These are phyloP conservation scores for Sambucus nigra DNA, from an alignment of 129 eudicot species.

Conservation along the genomic window DNA sequence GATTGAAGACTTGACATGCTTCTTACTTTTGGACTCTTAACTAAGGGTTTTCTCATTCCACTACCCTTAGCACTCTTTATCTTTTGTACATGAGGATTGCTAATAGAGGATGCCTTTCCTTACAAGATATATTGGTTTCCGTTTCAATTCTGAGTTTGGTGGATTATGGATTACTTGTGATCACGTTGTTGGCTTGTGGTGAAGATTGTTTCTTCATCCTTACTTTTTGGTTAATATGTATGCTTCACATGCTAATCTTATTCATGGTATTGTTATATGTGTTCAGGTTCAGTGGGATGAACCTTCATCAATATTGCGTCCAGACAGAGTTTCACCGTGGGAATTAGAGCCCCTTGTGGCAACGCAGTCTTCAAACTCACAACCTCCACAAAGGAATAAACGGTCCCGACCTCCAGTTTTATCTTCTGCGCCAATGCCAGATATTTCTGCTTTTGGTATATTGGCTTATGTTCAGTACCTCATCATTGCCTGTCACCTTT, in stretches of 20 bases:
- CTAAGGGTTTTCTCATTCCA: too few relatives aligned
- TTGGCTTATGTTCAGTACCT: background rate
- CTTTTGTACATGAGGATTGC: too few relatives aligned
- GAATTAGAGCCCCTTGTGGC: conserved; percentile 88
- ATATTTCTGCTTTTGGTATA: conserved; percentile 53
- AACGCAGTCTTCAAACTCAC: conserved; percentile 47
- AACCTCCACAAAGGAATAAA: conserved; percentile 71
- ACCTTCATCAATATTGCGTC: conserved; percentile 79
- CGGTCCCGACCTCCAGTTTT: conserved; percentile 55
- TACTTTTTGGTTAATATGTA: background rate
- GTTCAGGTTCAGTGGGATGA: conserved; percentile 99
- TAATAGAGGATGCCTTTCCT: too few relatives aligned
- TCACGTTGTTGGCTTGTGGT: background rate
- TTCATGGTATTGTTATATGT: background rate
- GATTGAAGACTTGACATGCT: too few relatives aligned
- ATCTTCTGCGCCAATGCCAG: conserved; percentile 46
- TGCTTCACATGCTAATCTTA: background rate
- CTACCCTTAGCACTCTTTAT: too few relatives aligned
- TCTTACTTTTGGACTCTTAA: too few relatives aligned
- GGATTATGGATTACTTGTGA: background rate
- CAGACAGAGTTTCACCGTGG: conserved; percentile 94
- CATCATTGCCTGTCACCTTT: background rate
- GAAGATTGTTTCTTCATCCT: background rate
- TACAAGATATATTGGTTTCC: too few relatives aligned
- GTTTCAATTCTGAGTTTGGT: background rate